These are phyloP conservation scores for Microstegium vimineum DNA, from an alignment of 176 grass and related monocot genomes.

Conservation along the genomic window DNA sequence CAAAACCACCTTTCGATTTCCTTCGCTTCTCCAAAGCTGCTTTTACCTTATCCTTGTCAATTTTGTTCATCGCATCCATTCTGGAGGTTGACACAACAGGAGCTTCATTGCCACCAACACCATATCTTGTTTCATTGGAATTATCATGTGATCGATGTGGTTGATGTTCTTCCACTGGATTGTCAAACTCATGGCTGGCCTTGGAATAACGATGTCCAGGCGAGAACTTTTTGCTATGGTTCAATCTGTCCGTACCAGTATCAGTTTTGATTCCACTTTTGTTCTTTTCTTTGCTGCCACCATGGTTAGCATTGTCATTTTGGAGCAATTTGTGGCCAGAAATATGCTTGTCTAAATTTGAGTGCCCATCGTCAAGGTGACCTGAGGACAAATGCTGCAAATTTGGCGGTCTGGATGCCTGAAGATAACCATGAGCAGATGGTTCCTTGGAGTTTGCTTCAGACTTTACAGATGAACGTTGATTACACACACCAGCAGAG, in stretches of 20 bases:
- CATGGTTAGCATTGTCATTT: constrained; percentile 16
- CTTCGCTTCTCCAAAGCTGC: constrained; percentile 79
- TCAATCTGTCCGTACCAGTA: constrained; percentile 17
- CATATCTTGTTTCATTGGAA: constrained; percentile 34
- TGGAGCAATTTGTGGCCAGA: constrained; percentile 21
- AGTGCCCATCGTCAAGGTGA: constrained; percentile 18
- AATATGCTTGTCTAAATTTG: constrained; percentile 45
- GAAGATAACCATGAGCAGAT: constrained; percentile 37
- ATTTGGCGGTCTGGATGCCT: constrained; percentile 36
- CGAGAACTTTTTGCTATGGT: constrained; percentile 18
- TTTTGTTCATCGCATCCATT: constrained; percentile 78
- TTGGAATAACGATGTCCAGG: constrained; percentile 27
- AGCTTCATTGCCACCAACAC: constrained; percentile 30
- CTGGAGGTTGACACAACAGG: constrained; percentile 51
- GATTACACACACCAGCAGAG: constrained; percentile 62
- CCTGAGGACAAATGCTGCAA: constrained; percentile 19
- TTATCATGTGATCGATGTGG: constrained; percentile 12
- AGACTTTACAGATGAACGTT: constrained; percentile 42
- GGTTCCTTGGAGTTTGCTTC: constrained; percentile 46
- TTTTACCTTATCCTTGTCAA: constrained; percentile 91
- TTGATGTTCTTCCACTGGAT: constrained; percentile 32
- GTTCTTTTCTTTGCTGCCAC: constrained; percentile 28
- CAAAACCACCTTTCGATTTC: constrained; percentile 58
- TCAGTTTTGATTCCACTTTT: constrained; percentile 34
- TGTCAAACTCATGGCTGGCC: constrained; percentile 21